Evolutionary conservation across 257 asterid genomes (phyloP), one percentile per base, ranked within the genome.

Genomic region (Lycium barbarum): DNA sequence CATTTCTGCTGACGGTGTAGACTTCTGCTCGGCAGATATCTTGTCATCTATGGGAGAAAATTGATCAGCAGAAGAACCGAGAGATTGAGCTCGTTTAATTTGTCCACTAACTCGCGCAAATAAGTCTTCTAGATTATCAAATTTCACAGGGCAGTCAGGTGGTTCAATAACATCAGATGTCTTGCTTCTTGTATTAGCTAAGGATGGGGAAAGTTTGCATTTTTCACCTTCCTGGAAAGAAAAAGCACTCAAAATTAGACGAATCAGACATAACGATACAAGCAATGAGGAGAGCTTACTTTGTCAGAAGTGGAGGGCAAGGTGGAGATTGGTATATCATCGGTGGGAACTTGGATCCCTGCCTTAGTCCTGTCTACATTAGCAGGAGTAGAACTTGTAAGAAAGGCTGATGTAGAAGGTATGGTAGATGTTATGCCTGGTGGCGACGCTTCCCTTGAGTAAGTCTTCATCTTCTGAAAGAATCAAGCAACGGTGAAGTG

Each of bases 31-130:
- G 3, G 58, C 80, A 0, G 33, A 26, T 26, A 20, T 13, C 55
- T 78, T 54, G 55, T 45, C 40, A 45, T 78, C 62, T 18, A 1
- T 10, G 12, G 65, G 2, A 51, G 83, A 57, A 54, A 22, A 79
- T 9, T 33, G 65, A 57, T 59, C 35, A 6, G 65, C 47, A 14
- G 83, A 20, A 20, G 11, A 22, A 59, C 66, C 35, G 65, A 33
- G 67, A 79, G 67, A 54, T 54, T 79, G 83, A 13, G 83, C 83
- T 36, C 58, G 54, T 33, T 35, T 79, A 13, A 54, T 51, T 79
- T 79, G 83, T 8, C 45, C 57, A 26, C 38, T 36, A 10, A 79
- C 83, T n/a, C 15, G 33, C 13, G 66, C 65, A 12, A 79, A 79
- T 35, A 79, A 79, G 83, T 79, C 83, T 17, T 79, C 83, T 6